Evolutionary conservation across 1,139 yeast genomes (phyloP), one percentile per base, ranked within the genome.

Genomic region (Hyphopichia pseudoburtonii): DNA sequence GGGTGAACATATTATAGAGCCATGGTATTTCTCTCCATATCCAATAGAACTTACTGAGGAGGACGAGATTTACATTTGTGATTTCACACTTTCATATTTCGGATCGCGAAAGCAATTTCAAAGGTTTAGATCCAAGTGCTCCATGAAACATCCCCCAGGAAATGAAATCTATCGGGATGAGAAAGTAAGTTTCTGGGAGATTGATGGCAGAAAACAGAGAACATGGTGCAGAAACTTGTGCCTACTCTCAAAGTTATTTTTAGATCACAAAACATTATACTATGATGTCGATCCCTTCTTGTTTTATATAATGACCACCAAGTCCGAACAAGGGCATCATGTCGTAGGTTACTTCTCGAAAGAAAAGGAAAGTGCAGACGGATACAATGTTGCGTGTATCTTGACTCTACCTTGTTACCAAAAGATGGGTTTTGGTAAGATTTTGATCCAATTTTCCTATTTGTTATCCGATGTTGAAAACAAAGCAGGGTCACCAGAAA

Each of bases 21-120:
- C 99, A 2, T 92, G 99, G 99, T 94, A 92, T 62, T 92, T 94
- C 56, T 86, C 96, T 2, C 97, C 99, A 0, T 92, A 94, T 57
- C 99, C 99, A 0, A 74, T 88, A 12, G 98, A 92, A 57, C 73
- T 89, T 40, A 89, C 97, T 0, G 97, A 90, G 50, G 94, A 84
- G 46, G 97, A 90, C 54, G 81, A 76, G 41, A 77, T 92, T 17
- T 94, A 85, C 58, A 84, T 94, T 32, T 94, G 96, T 63, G 97
- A 90, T 61, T 92, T 86, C 57, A 82, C 97, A 2, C 63, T 94
- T 43, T 81, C 86, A 39, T 94, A 87, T 60, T 92, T 87, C 63
- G 95, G 95, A 1, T 86, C 96, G 0, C 72, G 74, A 44, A 88
- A 86, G 56, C 97, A 90, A 62, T 92, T 90, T 66, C 95, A 90